These are phyloP conservation scores for Aspergillus awamori DNA, from an alignment of 2,329 filamentous ascomycete genomes.

Conservation along the genomic window DNA sequence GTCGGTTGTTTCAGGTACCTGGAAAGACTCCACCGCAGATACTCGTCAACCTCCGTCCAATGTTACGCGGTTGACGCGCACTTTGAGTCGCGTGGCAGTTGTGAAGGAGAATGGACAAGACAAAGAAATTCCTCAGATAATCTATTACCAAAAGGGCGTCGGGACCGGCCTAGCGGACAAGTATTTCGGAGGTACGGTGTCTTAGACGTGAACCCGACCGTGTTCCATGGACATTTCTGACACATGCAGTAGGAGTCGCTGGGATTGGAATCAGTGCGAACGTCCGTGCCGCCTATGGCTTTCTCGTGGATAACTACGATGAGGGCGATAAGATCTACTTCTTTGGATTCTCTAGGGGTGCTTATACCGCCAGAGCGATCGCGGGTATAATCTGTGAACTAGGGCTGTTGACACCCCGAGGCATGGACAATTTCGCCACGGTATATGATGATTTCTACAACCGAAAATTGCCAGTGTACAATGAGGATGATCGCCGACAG, in stretches of 20 bases:
- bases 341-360: conserved; percentile 53
- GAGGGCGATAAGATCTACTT: conserved; percentile 55
- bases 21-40: conserved; percentile 35
- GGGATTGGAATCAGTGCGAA: conserved; percentile 29
- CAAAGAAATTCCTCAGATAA: conserved; percentile 38
- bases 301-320: conserved; percentile 57
- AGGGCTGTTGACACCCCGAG: conserved; percentile 48
- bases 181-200: conserved; percentile 23
- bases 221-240: too few relatives aligned
- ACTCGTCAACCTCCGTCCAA: conserved; percentile 40
- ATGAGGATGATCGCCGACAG: conserved; percentile 11
- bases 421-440: conserved; percentile 29
- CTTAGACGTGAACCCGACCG: background rate
- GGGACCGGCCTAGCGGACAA: conserved; percentile 33
- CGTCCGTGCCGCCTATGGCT: conserved; percentile 43
- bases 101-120: conserved; percentile 27
- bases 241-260: conserved; percentile 13
- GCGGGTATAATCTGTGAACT: conserved; percentile 50
- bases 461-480: conserved; percentile 8
- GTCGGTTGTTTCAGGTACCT: conserved; percentile 26
- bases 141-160: conserved; percentile 47
- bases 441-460: conserved; percentile 30
- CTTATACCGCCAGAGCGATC: conserved; percentile 50
- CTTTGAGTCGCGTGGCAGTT: conserved; percentile 35
- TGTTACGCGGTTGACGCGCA: conserved; percentile 43